Evolutionary conservation across 768 basidiomycete genomes (phyloP).

Genomic region (Auriscalpium vulgare): DNA sequence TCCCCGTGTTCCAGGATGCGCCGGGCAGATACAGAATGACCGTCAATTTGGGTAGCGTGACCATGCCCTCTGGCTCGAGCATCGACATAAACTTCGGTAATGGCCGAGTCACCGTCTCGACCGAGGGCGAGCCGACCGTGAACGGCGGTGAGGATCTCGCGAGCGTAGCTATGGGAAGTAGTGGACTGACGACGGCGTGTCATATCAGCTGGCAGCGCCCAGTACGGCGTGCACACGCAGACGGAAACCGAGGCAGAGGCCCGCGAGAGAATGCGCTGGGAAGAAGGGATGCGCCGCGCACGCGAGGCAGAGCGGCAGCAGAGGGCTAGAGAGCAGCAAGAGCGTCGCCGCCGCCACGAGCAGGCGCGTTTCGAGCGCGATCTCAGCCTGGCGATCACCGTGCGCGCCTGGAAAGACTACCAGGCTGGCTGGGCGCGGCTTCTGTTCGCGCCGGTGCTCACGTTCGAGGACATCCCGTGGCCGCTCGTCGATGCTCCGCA

Average conservation of each 20-base stretch:
- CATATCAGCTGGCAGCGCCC: too few species aligned
- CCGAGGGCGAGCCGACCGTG: too few species aligned
- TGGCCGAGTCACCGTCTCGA: too few species aligned
- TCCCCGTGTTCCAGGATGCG: too few species aligned
- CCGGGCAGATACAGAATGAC: too few species aligned
- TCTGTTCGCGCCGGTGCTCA: constrained; percentile 37
- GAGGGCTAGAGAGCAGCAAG: constrained; percentile 30
- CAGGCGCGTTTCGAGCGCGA: constrained; percentile 43
- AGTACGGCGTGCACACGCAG: background rate
- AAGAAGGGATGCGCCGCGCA: constrained; percentile 2
- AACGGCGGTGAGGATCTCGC: too few species aligned
- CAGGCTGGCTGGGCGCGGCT: constrained; percentile 41
- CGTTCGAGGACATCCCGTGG: constrained; percentile 68
- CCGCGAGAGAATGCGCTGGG: background rate
- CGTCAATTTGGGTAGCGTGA: too few species aligned
- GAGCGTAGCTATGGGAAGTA: too few species aligned
- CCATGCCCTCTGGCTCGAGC: too few species aligned
- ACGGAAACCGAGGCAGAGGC: background rate
- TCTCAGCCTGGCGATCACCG: constrained; percentile 25
- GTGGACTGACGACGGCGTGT: too few species aligned
- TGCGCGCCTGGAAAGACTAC: constrained; percentile 23
- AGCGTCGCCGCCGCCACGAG: constrained; percentile 23
- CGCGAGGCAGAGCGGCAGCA: too few species aligned
- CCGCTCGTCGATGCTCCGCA: constrained; percentile 40
- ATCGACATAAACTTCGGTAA: too few species aligned